A percentile compares a stretch with the other conserved stretches of the same genome.
These are phyloP conservation scores for Cydonia oblonga DNA, from an alignment of 331 rosid genomes.

Conservation along the genomic window DNA sequence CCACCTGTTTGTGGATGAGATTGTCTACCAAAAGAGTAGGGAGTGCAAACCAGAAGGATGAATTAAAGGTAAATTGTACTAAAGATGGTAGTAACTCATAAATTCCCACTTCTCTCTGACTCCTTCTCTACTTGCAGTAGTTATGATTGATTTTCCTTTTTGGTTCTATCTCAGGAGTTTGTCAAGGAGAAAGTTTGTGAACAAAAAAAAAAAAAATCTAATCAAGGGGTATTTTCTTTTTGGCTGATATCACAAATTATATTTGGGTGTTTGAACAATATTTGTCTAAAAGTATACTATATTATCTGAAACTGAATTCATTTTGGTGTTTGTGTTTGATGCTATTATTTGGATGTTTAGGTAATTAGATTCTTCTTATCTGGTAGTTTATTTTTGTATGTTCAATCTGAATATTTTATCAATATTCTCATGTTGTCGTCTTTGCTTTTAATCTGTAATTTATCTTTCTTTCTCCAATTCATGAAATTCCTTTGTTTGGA, in stretches of 20 bases:
- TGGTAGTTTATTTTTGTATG: not conserved
- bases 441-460: not conserved
- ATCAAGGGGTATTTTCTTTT: too few relatives aligned
- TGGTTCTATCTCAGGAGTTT: too few relatives aligned
- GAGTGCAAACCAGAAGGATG: constrained; percentile 47
- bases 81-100: not conserved
- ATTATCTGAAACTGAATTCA: not conserved
- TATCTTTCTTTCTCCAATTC: not conserved
- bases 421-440: not conserved
- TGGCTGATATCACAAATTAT: too few relatives aligned
- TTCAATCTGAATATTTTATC: not conserved
- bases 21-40: too few relatives aligned
- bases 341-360: not conserved
- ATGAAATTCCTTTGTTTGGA: not conserved
- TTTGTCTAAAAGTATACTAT: too few relatives aligned
- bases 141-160: too few relatives aligned
- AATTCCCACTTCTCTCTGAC: too few relatives aligned
- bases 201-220: too few relatives aligned
- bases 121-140: too few relatives aligned
- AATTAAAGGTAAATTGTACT: constrained; percentile 39
- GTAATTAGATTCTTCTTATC: not conserved
- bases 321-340: not conserved
- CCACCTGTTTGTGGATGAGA: too few relatives aligned
- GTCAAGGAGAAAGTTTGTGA: too few relatives aligned
- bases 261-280: too few relatives aligned